phyloP scores from a whole-genome alignment of 345 rosid species.

The Eutrema yunnanense region DNA sequence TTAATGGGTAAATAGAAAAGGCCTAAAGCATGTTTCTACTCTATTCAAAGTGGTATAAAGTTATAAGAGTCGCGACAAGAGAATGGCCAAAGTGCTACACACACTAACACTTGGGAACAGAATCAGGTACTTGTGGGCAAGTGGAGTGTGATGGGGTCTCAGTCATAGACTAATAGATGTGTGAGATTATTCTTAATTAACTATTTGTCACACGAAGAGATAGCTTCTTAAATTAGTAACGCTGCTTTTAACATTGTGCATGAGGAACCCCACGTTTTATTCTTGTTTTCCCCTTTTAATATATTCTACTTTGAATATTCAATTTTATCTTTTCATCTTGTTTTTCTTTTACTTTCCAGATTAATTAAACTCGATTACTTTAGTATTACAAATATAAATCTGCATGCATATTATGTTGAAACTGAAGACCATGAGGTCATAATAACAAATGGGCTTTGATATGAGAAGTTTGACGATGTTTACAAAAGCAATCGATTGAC shows the following conservation, averaged over 20 bases:
- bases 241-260: constrained; percentile 24
- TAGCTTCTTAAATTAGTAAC: constrained; percentile 1
- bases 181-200: constrained; percentile 21
- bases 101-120: constrained; percentile 24
- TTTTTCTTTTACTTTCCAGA: not conserved
- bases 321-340: not conserved
- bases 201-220: constrained; percentile 5
- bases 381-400: not conserved
- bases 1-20: not conserved
- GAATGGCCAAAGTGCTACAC: constrained; percentile 27
- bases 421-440: not conserved
- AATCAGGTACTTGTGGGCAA: constrained; percentile 27
- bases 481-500: not conserved
- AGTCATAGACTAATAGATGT: constrained; percentile 16
- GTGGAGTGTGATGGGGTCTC: constrained; percentile 22
- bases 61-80: constrained; percentile 26
- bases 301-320: constrained; percentile 13
- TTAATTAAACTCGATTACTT: not conserved
- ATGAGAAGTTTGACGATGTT: not conserved
- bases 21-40: constrained; percentile 14
- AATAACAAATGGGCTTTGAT: not conserved
- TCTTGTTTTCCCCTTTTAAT: not conserved
- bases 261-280: constrained; percentile 18
- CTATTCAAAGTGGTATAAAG: constrained; percentile 21
- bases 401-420: not conserved